phyloP scores from a whole-genome alignment of 768 basidiomycete genomes.

The Pisolithus marmoratus region DNA sequence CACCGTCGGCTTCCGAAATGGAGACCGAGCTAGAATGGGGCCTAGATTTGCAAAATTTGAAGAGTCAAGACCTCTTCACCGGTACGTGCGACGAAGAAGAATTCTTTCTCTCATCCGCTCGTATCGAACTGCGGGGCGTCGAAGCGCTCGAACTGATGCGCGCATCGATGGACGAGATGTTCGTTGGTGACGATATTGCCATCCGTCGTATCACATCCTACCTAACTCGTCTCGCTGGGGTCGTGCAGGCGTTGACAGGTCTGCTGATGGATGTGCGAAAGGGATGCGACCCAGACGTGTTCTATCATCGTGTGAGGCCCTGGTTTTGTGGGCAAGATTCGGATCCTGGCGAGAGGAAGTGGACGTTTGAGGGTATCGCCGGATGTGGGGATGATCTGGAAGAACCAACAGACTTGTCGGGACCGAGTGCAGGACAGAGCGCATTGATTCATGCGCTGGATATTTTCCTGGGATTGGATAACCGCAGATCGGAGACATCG shows the following conservation, averaged over 20 bases:
- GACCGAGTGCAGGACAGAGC: constrained; percentile 82
- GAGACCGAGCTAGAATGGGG: too few relatives aligned
- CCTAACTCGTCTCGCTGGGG: constrained; percentile 52
- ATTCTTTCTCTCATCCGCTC: constrained; percentile 75
- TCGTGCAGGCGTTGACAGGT: constrained; percentile 57
- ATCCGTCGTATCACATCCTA: constrained; percentile 58
- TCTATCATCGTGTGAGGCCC: too few relatives aligned
- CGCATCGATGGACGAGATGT: neutral
- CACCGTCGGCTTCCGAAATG: constrained; percentile 22
- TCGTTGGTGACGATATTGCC: constrained; percentile 61
- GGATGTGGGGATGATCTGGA: constrained; percentile 22
- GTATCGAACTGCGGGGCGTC: neutral
- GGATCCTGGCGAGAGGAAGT: constrained; percentile 36
- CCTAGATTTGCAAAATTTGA: constrained; percentile 47
- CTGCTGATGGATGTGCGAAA: constrained; percentile 62
- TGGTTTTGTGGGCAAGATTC: constrained; percentile 53
- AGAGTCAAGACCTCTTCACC: constrained; percentile 68
- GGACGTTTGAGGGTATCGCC: constrained; percentile 57
- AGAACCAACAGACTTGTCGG: constrained; percentile 54
- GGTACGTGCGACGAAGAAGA: constrained; percentile 74
- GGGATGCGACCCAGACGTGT: constrained; percentile 54
- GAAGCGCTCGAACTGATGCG: neutral
- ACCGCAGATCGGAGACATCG: neutral
- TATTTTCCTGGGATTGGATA: constrained; percentile 64
- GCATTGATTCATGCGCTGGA: constrained; percentile 70